Conservation (phyloP, 1,284 basidiomycete genomes). For the Calocybe gambosa region DNA sequence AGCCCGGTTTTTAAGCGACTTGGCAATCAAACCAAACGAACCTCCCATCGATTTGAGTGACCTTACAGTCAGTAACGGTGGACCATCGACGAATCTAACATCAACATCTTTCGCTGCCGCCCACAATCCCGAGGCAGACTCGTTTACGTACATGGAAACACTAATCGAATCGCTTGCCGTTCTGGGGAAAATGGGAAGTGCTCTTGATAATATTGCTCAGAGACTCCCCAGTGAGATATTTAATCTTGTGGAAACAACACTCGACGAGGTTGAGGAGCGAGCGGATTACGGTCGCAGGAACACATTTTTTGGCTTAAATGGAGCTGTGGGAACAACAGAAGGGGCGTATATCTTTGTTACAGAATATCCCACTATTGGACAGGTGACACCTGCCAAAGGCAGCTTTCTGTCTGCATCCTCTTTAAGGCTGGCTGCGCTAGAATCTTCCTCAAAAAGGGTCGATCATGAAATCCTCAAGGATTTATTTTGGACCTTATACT, state of each 20-base stretch:
- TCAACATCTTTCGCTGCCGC: constrained; percentile 9
- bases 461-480: constrained; percentile 88
- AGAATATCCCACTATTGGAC: constrained; percentile 24
- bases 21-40: constrained; percentile 76
- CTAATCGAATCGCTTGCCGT: constrained; percentile 89
- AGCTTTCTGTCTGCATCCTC: constrained; percentile 37
- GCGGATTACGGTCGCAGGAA: constrained; percentile 64
- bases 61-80: constrained; percentile 30
- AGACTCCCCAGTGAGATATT: constrained; percentile 84
- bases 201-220: constrained; percentile 82
- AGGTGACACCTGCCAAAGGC: constrained; percentile 20
- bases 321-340: constrained; percentile 33
- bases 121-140: constrained; percentile 85
- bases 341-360: constrained; percentile 47
- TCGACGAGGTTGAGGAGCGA: constrained; percentile 89
- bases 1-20: constrained; percentile 57
- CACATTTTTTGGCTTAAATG: constrained; percentile 35
- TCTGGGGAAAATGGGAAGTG: constrained; percentile 83
- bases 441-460: constrained; percentile 66
- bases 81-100: constrained; percentile 6
- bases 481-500: constrained; percentile 97
- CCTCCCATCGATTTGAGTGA: constrained; percentile 71
- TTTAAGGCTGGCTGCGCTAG: constrained; percentile 71
- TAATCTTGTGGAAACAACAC: constrained; percentile 77
- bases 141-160: constrained; percentile 92